Conservation (phyloP, 2,329 filamentous ascomycete genomes). For the Ploettnerulaceae sp. region DNA sequence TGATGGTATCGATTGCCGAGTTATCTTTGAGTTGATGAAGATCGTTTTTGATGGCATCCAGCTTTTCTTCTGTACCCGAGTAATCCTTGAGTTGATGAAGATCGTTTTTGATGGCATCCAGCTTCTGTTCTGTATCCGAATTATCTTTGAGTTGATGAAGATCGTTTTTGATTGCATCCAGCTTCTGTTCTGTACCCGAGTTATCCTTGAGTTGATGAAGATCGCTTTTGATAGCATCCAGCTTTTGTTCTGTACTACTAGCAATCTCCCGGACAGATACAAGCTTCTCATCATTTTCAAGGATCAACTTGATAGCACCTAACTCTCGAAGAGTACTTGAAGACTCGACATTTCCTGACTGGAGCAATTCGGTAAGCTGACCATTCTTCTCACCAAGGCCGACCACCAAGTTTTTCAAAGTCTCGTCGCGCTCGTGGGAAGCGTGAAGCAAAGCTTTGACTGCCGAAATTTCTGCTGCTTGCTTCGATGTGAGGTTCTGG, state of each 20-base stretch:
- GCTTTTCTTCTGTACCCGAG: neutral
- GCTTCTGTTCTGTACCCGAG: neutral
- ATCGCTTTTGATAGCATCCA: neutral
- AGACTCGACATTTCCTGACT: neutral
- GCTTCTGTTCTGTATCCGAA: neutral
- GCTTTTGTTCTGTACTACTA: neutral
- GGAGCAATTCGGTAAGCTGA: neutral
- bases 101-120: neutral
- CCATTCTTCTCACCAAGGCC: neutral
- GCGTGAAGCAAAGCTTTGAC: slow-evolving; percentile 2
- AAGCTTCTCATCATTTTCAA: neutral
- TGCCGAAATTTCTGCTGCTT: neutral
- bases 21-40: slow-evolving; percentile 5
- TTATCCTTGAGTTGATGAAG: slow-evolving; percentile 5
- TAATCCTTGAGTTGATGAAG: slow-evolving; percentile 5
- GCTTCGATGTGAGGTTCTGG: slow-evolving; percentile 4
- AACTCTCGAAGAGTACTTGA: neutral
- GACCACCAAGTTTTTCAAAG: neutral
- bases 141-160: slow-evolving; percentile 3
- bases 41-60: neutral
- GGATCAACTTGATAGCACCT: neutral
- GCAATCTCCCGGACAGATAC: neutral
- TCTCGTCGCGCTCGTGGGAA: slow-evolving; percentile 1
- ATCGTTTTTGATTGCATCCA: neutral
- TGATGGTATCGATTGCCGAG: neutral